Base-by-base conservation (phyloP, 1,284 basidiomycete genomes). In the Fomitiporia mediterranea region DNA sequence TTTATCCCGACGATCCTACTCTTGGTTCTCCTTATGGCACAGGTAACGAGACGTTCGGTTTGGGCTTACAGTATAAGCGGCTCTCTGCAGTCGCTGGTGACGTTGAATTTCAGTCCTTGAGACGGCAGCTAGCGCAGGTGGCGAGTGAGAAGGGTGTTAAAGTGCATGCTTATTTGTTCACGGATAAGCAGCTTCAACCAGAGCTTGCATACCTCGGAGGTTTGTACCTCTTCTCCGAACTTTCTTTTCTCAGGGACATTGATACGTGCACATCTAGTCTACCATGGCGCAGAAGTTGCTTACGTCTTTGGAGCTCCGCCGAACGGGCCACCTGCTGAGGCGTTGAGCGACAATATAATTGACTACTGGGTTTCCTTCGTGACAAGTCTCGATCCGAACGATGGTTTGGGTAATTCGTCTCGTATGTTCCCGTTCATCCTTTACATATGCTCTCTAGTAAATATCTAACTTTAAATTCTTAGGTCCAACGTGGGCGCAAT, bases 291-390 rank as follows among this genome's bases (percentile, higher is more conserved):
- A 7, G 77, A 79, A 56, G 60, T 77, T 9, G 21, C 57, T 1
- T 79, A 72, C 58, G 71, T 78, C 0, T 78, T 72, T 46, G 70
- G 71, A 8, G 60, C 51, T 3, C 63, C 67, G 7, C 51, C 53
- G 6, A 67, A 67, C 49, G 56, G 59, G 1, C 67, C 69, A 2
- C 50, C 63, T 1, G 64, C 70, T 4, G 65, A 66, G 2, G 49
- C 57, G 27, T 57, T 79, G 3, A 76, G 74, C 53, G 62, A 49
- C 5, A 30, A 30, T 19, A 78, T 80, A 71, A 72, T 77, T 58
- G 74, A 80, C 53, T 80, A 79, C 53, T 80, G 78, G 77, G 66
- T 80, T 13, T 80, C 78, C 0, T 80, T 80, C 55, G 74, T 72
- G 0, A 74, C 71, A 2, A 75, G 71, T 38, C 63, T 78, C 37